These are phyloP conservation scores for Melanogaster broomeanus DNA, from an alignment of 768 basidiomycete species.

Conservation along the genomic window DNA sequence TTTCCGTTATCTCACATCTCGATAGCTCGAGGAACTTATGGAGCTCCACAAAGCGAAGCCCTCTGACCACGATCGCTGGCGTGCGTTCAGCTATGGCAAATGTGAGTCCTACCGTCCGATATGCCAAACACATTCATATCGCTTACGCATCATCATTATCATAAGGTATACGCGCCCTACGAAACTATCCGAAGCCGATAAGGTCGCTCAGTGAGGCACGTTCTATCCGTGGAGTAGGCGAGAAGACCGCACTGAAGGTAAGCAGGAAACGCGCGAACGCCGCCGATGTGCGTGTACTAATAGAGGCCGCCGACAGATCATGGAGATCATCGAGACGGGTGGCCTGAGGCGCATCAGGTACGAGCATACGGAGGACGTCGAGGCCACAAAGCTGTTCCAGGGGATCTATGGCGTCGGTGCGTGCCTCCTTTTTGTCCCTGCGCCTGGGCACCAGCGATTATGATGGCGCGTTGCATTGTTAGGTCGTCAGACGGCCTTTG, in stretches of 20 bases:
- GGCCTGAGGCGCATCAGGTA: conserved; percentile 65
- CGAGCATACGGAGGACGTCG: conserved; percentile 66
- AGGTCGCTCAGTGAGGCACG: conserved; percentile 58
- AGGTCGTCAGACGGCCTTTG: conserved; percentile 67
- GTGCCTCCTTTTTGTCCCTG: conserved; percentile 22
- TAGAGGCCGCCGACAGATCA: conserved; percentile 51
- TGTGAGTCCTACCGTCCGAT: conserved; percentile 40
- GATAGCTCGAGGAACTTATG: conserved; percentile 66
- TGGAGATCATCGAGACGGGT: conserved; percentile 79
- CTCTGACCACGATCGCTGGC: conserved; percentile 66
- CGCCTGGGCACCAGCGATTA: too few relatives aligned
- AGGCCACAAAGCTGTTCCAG: conserved; percentile 58
- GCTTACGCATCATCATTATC: conserved; percentile 9
- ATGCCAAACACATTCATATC: neutral
- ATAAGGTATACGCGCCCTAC: conserved; percentile 62
- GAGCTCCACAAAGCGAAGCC: conserved; percentile 63
- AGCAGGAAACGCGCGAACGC: conserved; percentile 17
- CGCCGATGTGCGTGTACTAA: neutral
- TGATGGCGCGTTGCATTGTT: too few relatives aligned
- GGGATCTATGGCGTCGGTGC: conserved; percentile 88
- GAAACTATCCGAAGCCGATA: conserved; percentile 59
- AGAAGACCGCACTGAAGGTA: conserved; percentile 80
- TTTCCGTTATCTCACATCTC: neutral
- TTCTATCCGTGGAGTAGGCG: conserved; percentile 61
- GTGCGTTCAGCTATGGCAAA: conserved; percentile 64